phyloP scores from a whole-genome alignment of 2,329 filamentous ascomycete genomes.

The Colletotrichum orbiculare region DNA sequence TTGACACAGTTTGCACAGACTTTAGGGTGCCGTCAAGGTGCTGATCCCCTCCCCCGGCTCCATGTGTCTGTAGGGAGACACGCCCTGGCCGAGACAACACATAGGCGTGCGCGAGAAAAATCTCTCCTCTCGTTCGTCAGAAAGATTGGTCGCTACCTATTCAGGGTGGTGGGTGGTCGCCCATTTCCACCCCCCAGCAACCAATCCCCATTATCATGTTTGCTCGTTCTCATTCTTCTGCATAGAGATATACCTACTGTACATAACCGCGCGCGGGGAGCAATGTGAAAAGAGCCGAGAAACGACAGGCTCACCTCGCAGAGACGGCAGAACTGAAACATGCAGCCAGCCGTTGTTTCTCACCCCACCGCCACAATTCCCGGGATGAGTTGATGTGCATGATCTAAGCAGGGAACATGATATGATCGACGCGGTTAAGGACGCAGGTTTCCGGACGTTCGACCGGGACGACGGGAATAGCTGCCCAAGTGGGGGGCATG shows the following conservation, averaged over 20 bases:
- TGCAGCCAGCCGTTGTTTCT: conserved; percentile 12
- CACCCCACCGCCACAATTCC: not conserved
- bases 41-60: too few relatives aligned
- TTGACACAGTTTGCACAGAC: too few relatives aligned
- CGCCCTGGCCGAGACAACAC: too few relatives aligned
- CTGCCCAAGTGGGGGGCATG: not conserved
- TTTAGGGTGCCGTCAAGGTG: too few relatives aligned
- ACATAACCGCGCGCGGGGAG: not conserved
- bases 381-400: conserved; percentile 10
- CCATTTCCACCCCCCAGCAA: too few relatives aligned
- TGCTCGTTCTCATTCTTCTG: too few relatives aligned
- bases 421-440: conserved; percentile 11
- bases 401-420: conserved; percentile 1
- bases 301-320: conserved; percentile 9
- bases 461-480: not conserved
- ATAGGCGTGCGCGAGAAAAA: too few relatives aligned
- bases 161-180: too few relatives aligned
- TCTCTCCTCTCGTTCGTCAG: too few relatives aligned
- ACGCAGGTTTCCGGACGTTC: not conserved
- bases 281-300: conserved; percentile 4
- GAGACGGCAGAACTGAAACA: conserved; percentile 11
- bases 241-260: not conserved
- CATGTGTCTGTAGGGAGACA: too few relatives aligned
- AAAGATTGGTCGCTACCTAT: too few relatives aligned
- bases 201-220: too few relatives aligned